Evolutionary conservation across 2,329 filamentous ascomycete genomes (phyloP), one percentile per base, ranked within the genome.

Genomic region (Aureobasidium vineae): DNA sequence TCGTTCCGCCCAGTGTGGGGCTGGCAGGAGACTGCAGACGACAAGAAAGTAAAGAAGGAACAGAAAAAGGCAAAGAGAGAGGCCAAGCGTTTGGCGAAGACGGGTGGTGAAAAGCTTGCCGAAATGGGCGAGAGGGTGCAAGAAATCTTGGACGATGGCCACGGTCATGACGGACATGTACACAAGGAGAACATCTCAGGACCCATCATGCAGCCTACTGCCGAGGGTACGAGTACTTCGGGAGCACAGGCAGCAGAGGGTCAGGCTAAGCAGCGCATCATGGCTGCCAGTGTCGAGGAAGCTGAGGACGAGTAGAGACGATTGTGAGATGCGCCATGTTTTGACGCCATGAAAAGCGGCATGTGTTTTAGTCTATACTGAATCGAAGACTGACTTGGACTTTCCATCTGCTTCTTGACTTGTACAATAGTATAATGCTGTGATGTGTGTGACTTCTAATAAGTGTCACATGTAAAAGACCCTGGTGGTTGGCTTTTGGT

Each of bases 1-100:
- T 96, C 91, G 74, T 99, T 99, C 85, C 89, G 89, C 75, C 95
- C 95, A 23, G 80, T 97, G 6, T 99, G 95, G 94, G 95, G 92
- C 68, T 99, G 95, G 95, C 95, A 99, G 78, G 93, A 78, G 70
- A 70, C 68, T 13, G 49, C 64, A 47, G 68, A 70, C 16, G 66
- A 64, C 63, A 68, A 61, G 50, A 69, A 69, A 50, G 73, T 72
- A 41, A 74, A 75, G 60, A 74, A 74, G 69, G 73, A 73, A 13
- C 70, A 75, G 57, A 77, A 77, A 72, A 73, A 73, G 70, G 70
- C 75, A 15, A 78, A 77, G 73, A 76, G 76, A 71, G 71, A 73
- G 21, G 72, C 72, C 4, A 73, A 72, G 50, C 68, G 71, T 47
- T 73, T 73, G 61, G 72, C 71, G 15, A 75, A 73, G 66, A 71